Percentiles rank a stretch among this genome's conserved stretches.
These are phyloP conservation scores for Suillus plorans DNA, from an alignment of 768 basidiomycete genomes.

Conservation along the genomic window DNA sequence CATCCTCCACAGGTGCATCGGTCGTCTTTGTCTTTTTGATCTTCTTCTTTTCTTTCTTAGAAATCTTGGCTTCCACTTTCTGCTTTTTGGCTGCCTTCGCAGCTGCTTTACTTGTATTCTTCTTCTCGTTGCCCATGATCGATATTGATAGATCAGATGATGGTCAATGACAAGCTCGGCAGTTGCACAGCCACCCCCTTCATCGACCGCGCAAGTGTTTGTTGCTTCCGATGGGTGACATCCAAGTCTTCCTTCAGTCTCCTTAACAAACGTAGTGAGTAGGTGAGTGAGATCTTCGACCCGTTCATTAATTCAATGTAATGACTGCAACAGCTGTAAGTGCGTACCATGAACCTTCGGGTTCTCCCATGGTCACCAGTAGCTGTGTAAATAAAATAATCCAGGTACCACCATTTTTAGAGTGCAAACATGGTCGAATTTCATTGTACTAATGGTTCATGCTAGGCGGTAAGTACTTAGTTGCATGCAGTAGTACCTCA, in stretches of 20 bases:
- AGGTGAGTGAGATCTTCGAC: neutral
- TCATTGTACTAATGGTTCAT: neutral
- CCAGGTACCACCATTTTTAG: neutral
- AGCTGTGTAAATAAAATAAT: neutral
- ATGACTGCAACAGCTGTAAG: neutral
- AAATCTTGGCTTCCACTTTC: slow-evolving; percentile 65
- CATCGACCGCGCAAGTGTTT: no score
- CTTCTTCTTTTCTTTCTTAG: slow-evolving; percentile 69
- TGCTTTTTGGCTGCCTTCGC: slow-evolving; percentile 67
- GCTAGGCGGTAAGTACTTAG: neutral
- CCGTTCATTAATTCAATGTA: neutral
- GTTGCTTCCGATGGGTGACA: neutral
- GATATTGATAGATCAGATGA: neutral
- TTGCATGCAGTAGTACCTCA: neutral
- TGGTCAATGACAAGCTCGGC: neutral
- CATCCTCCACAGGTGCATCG: slow-evolving; percentile 63
- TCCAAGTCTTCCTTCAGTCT: neutral
- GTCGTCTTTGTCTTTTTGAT: slow-evolving; percentile 45
- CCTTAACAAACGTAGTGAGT: neutral
- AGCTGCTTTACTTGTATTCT: slow-evolving; percentile 29
- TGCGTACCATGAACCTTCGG: neutral
- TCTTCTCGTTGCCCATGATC: slow-evolving; percentile 22
- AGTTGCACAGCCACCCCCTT: no score
- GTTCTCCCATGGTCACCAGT: neutral
- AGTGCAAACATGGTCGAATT: neutral